Percentiles rank a stretch among this genome's conserved stretches.
phyloP scores from a whole-genome alignment of 352 stramenopile species.

The Globisporangium nunn region DNA sequence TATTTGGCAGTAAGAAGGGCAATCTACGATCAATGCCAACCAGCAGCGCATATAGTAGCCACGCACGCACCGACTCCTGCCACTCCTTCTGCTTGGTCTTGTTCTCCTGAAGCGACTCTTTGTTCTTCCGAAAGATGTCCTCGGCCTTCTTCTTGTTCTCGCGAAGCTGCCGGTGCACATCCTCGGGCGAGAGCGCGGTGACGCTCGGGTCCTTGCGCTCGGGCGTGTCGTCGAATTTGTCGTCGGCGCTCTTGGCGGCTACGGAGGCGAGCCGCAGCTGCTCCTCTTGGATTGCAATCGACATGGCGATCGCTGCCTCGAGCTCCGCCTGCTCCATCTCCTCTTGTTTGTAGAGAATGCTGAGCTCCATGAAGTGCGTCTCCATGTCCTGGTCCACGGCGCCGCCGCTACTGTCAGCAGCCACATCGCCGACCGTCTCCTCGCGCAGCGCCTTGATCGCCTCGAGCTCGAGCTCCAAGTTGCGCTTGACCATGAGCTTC shows the following conservation, averaged over 20 bases:
- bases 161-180: slow-evolving; percentile 46
- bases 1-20: not conserved
- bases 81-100: slow-evolving; percentile 62
- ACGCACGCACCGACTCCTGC: slow-evolving; percentile 23
- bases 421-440: slow-evolving; percentile 27
- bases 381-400: slow-evolving; percentile 38
- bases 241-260: slow-evolving; percentile 48
- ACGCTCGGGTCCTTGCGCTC: slow-evolving; percentile 18
- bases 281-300: slow-evolving; percentile 64
- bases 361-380: slow-evolving; percentile 80
- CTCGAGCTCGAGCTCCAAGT: slow-evolving; percentile 88
- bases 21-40: not conserved
- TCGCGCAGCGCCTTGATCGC: slow-evolving; percentile 76
- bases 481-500: slow-evolving; percentile 90
- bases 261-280: slow-evolving; percentile 49
- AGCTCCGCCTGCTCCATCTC: slow-evolving; percentile 82
- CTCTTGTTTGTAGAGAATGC: slow-evolving; percentile 79
- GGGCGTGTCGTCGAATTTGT: slow-evolving; percentile 39
- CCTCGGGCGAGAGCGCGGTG: slow-evolving; percentile 31
- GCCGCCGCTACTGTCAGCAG: not conserved
- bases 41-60: not conserved
- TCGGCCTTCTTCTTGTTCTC: slow-evolving; percentile 69
- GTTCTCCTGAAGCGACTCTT: slow-evolving; percentile 63
- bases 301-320: slow-evolving; percentile 71
- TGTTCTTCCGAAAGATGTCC: slow-evolving; percentile 70